phyloP scores from a whole-genome alignment of 768 basidiomycete genomes.

The Suillus cothurnatus region DNA sequence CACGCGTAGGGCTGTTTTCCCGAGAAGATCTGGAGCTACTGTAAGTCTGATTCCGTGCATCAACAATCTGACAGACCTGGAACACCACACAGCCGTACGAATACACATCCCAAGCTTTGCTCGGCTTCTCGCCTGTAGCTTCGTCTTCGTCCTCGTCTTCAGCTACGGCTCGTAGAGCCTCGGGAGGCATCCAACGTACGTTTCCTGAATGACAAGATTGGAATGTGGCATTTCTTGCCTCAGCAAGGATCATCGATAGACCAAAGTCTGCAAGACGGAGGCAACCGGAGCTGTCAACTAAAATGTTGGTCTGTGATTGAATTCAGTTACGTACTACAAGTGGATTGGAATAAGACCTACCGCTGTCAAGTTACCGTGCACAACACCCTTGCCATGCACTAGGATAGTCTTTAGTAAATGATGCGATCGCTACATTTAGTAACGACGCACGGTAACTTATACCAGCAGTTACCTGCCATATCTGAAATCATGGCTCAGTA shows the following conservation, averaged over 20 bases:
- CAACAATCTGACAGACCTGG: neutral
- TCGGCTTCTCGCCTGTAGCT: slow-evolving; percentile 11
- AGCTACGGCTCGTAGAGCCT: slow-evolving; percentile 9
- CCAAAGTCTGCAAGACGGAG: slow-evolving; percentile 42
- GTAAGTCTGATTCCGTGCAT: neutral
- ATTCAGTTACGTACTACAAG: neutral
- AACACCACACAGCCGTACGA: neutral
- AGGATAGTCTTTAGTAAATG: too few species aligned
- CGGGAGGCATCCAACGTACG: slow-evolving; percentile 19
- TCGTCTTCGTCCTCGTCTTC: neutral
- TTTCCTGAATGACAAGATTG: slow-evolving; percentile 12
- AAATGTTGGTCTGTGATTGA: slow-evolving; percentile 33
- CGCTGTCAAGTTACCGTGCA: slow-evolving; percentile 42
- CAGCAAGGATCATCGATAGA: slow-evolving; percentile 32
- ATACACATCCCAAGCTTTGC: slow-evolving; percentile 12
- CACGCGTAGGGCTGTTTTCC: slow-evolving; percentile 23
- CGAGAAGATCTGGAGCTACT: slow-evolving; percentile 26
- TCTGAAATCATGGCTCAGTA: too few species aligned
- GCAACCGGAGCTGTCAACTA: slow-evolving; percentile 33
- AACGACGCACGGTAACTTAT: too few species aligned
- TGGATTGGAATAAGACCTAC: slow-evolving; percentile 23
- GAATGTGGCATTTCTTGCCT: slow-evolving; percentile 33
- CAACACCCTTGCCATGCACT: too few species aligned
- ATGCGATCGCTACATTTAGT: too few species aligned
- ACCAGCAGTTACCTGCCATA: too few species aligned